A percentile compares a stretch with the other conserved stretches of the same genome.
phyloP scores from a whole-genome alignment of 257 asterid species.

The Agastache rugosa region DNA sequence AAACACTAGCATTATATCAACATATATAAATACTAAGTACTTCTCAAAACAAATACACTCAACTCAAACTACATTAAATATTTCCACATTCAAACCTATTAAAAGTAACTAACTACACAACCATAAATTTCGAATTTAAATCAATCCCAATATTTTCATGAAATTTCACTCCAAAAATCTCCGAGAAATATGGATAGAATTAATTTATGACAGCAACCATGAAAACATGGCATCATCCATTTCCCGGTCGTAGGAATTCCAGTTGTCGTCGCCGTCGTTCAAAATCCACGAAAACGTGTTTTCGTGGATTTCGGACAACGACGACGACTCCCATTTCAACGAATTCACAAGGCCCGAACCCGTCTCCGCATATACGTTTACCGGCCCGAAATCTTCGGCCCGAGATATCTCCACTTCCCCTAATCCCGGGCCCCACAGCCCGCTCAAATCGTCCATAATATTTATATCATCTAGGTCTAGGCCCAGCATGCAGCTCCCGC shows the following conservation, averaged over 20 bases:
- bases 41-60: no score
- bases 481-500: background rate
- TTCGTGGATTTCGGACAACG: constrained; percentile 32
- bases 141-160: background rate
- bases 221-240: constrained; percentile 48
- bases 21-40: no score
- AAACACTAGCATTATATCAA: no score
- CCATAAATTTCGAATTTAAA: background rate
- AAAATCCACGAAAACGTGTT: constrained; percentile 49
- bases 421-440: constrained; percentile 11
- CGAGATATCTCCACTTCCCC: background rate
- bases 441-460: constrained; percentile 42
- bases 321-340: background rate
- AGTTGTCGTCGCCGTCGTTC: constrained; percentile 34
- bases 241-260: constrained; percentile 14
- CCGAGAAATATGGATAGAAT: background rate
- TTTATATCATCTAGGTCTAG: constrained; percentile 31
- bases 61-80: background rate
- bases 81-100: background rate
- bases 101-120: background rate
- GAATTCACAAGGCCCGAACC: background rate
- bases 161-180: background rate
- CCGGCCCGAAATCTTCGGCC: background rate
- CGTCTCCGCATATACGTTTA: background rate
- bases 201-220: constrained; percentile 55